Conservation (phyloP, 208 protist genomes). For the Leishmania mexicana region DNA sequence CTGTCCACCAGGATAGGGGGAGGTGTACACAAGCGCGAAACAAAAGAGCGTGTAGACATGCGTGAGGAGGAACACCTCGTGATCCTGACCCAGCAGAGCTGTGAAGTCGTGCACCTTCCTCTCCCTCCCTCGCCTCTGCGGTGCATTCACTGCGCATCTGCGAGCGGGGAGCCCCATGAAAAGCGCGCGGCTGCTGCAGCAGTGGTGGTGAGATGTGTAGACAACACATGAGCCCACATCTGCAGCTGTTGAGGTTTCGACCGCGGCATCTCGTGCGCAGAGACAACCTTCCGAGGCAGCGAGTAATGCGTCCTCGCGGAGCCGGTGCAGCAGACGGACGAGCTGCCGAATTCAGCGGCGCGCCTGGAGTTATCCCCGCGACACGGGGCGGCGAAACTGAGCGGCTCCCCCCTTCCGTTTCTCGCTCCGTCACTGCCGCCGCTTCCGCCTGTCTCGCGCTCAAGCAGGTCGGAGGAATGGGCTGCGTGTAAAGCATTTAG, state of each 20-base stretch:
- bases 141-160: neutral
- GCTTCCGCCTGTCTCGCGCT: neutral
- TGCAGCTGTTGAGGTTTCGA: neutral
- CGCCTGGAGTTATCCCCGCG: neutral
- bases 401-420: neutral
- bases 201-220: neutral
- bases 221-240: constrained; percentile 4
- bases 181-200: neutral
- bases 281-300: neutral
- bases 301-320: neutral
- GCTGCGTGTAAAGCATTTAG: neutral
- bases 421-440: neutral
- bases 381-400: neutral
- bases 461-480: neutral
- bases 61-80: neutral
- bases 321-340: neutral
- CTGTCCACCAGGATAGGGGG: neutral
- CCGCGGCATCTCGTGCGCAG: neutral
- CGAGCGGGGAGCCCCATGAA: neutral
- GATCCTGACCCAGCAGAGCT: neutral
- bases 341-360: neutral
- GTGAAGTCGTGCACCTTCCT: neutral
- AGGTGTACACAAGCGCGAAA: neutral
- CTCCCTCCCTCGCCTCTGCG: neutral
- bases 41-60: neutral